Base-by-base conservation (phyloP, 345 rosid genomes). In the Orychophragmus violaceus region DNA sequence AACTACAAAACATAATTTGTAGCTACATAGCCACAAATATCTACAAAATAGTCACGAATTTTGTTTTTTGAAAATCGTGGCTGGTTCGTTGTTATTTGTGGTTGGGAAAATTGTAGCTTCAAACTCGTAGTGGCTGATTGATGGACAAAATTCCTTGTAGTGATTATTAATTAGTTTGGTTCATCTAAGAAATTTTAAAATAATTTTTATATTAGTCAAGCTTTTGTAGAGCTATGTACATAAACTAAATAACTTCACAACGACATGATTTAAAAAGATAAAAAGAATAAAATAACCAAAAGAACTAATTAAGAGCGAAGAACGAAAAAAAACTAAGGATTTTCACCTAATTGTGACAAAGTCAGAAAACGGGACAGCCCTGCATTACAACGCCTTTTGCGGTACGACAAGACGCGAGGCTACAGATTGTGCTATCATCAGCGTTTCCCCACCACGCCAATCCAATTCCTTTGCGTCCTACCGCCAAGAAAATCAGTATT, bases 371-470 rank as follows among this genome's bases (percentile, higher is more conserved):
- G 3, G 91, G 96, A 69, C 96, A 91, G 14, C 90, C 94, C 25
- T 74, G 76, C 30, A 64, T 36, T 0, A 35, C 11, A 3, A 87
- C 67, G 1, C 88, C 96, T 71, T 76, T 76, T 4, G 94, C 88
- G 2, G 94, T 87, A 1, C 94, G 87, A 70, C 97, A 91, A 57
- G 78, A 14, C 18, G 96, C 88, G 41, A 88, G 51, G 5, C 80
- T 86, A 41, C 97, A 88, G 3, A 74, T 78, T 23, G 85, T 88
- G 2, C 74, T 66, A 33, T 88, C 93, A 2, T 72, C 69, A 5
- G 63, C 67, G 60, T 76, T 83, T 28, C 94, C 97, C 96, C 96
- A 88, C 96, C 96, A 91, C 16, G 42, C 16, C 9, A 91, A 4
- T 2, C 36, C 28, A n/a, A 91, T 66, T 4, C 79, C 55, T 45